Base-by-base conservation (phyloP, 164 flowering plant genomes). In the Piper longum region DNA sequence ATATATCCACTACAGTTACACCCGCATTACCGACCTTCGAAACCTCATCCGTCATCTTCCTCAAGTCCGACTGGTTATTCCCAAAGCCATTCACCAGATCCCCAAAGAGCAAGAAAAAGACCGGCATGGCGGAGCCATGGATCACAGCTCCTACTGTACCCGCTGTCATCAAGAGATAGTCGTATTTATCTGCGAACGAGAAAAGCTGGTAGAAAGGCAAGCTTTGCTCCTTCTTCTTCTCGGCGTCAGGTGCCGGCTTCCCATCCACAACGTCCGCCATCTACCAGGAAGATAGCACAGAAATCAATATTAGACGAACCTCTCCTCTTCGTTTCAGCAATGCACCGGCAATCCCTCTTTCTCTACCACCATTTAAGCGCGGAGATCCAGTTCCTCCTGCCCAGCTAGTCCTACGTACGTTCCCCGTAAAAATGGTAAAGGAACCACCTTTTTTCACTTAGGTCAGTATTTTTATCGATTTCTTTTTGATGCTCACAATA, bases 91-190 rank as follows among this genome's bases (percentile, higher is more conserved):
- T 95, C 42, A 95, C 91, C 91, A 95, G 79, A 60, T 91, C 73
- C 54, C 99, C 99, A 60, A 95, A 95, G 4, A 95, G 67, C 14
- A 95, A 78, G 73, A 95, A 95, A 79, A 95, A 95, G 41, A 87
- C 83, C 4, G 98, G 99, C 96, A 95, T 86, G 52, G 99, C 85
- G 16, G 99, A 83, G 64, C 99, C 99, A 74, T 95, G 98, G 17
- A 95, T 62, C 4, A 89, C 61, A 26, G 97, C 99, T 8, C 99
- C 99, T 0, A 93, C 3, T 72, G 84, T 85, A 5, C 99, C 99
- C 11, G 68, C n/a, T 26, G 59, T 60, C 99, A 95, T 95, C 40
- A 95, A 69, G 2, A 82, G 5, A 64, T 74, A 83, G 68, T 95
- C 99, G 60, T 76, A 85, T 70, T 78, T 81, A 64, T 91, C 97